Conservation (phyloP, 2,329 filamentous ascomycete genomes). For the Diaporthe capsici region DNA sequence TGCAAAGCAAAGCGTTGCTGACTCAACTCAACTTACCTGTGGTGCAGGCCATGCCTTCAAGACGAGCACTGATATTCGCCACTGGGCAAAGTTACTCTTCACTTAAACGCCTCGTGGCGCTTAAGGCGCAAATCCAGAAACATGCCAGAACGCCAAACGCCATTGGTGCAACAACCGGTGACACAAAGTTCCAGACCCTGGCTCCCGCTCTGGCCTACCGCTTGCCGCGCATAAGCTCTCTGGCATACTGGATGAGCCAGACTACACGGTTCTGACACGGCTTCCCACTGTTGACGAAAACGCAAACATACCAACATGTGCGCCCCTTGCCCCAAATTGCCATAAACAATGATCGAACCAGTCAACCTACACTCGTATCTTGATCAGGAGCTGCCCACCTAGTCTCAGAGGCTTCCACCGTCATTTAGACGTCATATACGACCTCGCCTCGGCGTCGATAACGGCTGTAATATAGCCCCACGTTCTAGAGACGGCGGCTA, state of each 20-base stretch:
- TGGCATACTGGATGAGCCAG: slow-evolving; percentile 19
- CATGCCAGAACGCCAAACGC: slow-evolving; percentile 31
- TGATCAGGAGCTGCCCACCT: neutral
- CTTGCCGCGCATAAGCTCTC: slow-evolving; percentile 32
- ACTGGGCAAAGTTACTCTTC: neutral
- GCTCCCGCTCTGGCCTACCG: slow-evolving; percentile 36
- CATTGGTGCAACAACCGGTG: slow-evolving; percentile 25
- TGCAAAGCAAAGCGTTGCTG: neutral
- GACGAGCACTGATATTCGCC: slow-evolving; percentile 3
- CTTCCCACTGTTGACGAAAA: slow-evolving; percentile 1
- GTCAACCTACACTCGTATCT: neutral
- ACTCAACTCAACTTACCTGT: neutral
- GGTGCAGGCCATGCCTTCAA: neutral
- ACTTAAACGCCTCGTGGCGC: slow-evolving; percentile 34
- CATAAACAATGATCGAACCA: neutral
- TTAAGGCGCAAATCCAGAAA: slow-evolving; percentile 39
- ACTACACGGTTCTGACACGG: neutral
- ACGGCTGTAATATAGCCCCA: slow-evolving; percentile 38
- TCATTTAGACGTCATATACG: slow-evolving; percentile 29
- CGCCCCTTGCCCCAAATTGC: too few species aligned
- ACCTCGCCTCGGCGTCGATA: slow-evolving; percentile 22
- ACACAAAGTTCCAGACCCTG: slow-evolving; percentile 35
- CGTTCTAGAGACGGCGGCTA: slow-evolving; percentile 21
- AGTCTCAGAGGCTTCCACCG: neutral
- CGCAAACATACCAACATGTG: neutral